Conservation (phyloP, 139 green algal genomes). For the Nannochloris sp. region DNA sequence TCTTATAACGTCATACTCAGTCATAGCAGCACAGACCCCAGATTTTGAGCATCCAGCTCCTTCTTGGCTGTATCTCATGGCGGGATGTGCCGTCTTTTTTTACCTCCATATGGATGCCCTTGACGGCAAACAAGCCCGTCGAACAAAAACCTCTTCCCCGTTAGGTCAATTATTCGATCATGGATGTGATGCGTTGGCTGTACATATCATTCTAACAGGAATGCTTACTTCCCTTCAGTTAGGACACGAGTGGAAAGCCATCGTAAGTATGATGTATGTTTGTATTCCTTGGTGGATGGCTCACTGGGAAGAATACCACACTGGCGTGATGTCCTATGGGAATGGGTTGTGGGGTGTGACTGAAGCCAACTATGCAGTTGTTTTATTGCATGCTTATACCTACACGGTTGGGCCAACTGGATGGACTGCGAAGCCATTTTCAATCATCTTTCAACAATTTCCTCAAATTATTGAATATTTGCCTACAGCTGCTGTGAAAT, state of each 20-base stretch:
- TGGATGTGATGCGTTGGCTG: slow-evolving; percentile 77
- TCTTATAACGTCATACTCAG: slow-evolving; percentile 51
- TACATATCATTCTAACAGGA: slow-evolving; percentile 67
- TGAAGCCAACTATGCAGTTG: slow-evolving; percentile 76
- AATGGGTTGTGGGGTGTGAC: slow-evolving; percentile 73
- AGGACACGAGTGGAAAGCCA: slow-evolving; percentile 5
- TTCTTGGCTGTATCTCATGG: slow-evolving; percentile 53
- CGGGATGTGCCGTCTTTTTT: slow-evolving; percentile 26
- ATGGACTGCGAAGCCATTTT: slow-evolving; percentile 10
- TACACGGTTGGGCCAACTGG: slow-evolving; percentile 22
- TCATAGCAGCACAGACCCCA: slow-evolving; percentile 46
- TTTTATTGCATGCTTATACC: slow-evolving; percentile 49
- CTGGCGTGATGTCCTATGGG: slow-evolving; percentile 71
- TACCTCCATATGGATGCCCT: slow-evolving; percentile 89
- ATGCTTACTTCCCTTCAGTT: slow-evolving; percentile 29
- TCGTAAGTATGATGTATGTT: slow-evolving; percentile 34
- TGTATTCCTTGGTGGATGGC: slow-evolving; percentile 73
- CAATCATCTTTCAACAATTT: background rate
- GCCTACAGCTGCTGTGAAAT: background rate
- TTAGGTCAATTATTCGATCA: slow-evolving; percentile 97
- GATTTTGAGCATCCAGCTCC: slow-evolving; percentile 51
- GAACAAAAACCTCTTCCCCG: slow-evolving; percentile 77
- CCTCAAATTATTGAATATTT: background rate
- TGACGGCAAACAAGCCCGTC: slow-evolving; percentile 90
- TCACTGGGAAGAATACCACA: slow-evolving; percentile 94